A percentile compares a stretch with the other conserved stretches of the same genome.
Conservation (phyloP, 345 rosid genomes). For the Salix udensis region DNA sequence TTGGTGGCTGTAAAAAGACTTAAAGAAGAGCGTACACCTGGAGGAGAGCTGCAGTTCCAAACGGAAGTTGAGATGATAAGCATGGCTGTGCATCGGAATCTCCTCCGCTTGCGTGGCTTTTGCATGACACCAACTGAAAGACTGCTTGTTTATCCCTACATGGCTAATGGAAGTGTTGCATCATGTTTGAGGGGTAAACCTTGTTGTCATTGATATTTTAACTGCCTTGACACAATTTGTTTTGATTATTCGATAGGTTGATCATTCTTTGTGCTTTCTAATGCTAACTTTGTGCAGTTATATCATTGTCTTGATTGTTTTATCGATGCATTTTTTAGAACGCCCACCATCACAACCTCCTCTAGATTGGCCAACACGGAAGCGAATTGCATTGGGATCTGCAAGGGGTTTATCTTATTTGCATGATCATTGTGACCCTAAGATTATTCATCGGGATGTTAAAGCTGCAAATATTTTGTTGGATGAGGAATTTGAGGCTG, state of each 20-base stretch:
- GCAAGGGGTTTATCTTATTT: constrained; percentile 93
- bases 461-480: constrained; percentile 94
- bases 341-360: constrained; percentile 83
- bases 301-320: not conserved
- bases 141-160: constrained; percentile 90
- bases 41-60: constrained; percentile 97
- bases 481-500: constrained; percentile 97
- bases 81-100: constrained; percentile 98
- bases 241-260: not conserved
- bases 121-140: constrained; percentile 98
- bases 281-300: not conserved
- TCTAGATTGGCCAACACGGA: constrained; percentile 84
- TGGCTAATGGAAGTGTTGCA: constrained; percentile 99
- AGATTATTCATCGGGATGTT: constrained; percentile 96
- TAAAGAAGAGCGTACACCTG: constrained; percentile 96
- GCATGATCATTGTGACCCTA: constrained; percentile 97
- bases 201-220: not conserved
- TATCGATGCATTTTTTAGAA: constrained; percentile 37
- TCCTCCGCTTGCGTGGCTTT: constrained; percentile 81
- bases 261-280: not conserved
- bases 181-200: constrained; percentile 85
- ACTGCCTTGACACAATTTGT: not conserved
- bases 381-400: constrained; percentile 86
- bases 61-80: constrained; percentile 99
- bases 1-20: constrained; percentile 93